These are phyloP conservation scores for Aphelidium insulamus DNA, from an alignment of 371 early-diverging fungal genomes.

Conservation along the genomic window DNA sequence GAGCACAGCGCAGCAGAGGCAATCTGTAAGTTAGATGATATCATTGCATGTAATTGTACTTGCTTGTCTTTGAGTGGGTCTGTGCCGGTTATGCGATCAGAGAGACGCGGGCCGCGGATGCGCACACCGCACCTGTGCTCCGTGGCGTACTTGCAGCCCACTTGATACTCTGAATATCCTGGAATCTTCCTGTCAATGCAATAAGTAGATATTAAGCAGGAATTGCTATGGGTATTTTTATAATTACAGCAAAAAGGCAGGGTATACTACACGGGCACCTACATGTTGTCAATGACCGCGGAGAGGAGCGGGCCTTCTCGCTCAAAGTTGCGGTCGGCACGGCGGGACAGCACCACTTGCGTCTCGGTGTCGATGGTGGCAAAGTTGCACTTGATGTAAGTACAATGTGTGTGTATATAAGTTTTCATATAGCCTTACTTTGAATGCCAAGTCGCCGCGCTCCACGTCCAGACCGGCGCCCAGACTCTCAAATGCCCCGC, in stretches of 20 bases:
- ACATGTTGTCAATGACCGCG: constrained; percentile 16
- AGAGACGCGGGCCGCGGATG: constrained; percentile 16
- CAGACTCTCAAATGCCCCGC: constrained; percentile 31
- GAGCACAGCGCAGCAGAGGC: too few species aligned
- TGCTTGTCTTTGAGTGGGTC: constrained; percentile 26
- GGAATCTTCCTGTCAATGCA: too few species aligned
- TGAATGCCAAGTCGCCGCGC: constrained; percentile 30
- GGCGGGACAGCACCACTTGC: constrained; percentile 14
- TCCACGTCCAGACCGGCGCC: constrained; percentile 24
- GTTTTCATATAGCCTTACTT: constrained; percentile 7
- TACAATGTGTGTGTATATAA: too few species aligned
- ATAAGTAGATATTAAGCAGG: too few species aligned
- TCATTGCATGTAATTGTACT: too few species aligned
- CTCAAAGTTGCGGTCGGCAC: constrained; percentile 27
- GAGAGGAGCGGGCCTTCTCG: constrained; percentile 17
- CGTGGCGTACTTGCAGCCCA: constrained; percentile 17
- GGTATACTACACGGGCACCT: constrained; percentile 2
- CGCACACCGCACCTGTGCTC: constrained; percentile 23
- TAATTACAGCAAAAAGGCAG: too few species aligned
- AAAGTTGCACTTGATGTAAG: constrained; percentile 20
- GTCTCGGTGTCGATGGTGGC: constrained; percentile 16
- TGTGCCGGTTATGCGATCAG: constrained; percentile 22
- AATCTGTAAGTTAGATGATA: too few species aligned
- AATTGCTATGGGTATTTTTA: too few species aligned
- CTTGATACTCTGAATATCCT: constrained; percentile 13